Evolutionary conservation across 352 stramenopile genomes (phyloP), one percentile per base, ranked within the genome.

Genomic region (Globisporangium paddicum): DNA sequence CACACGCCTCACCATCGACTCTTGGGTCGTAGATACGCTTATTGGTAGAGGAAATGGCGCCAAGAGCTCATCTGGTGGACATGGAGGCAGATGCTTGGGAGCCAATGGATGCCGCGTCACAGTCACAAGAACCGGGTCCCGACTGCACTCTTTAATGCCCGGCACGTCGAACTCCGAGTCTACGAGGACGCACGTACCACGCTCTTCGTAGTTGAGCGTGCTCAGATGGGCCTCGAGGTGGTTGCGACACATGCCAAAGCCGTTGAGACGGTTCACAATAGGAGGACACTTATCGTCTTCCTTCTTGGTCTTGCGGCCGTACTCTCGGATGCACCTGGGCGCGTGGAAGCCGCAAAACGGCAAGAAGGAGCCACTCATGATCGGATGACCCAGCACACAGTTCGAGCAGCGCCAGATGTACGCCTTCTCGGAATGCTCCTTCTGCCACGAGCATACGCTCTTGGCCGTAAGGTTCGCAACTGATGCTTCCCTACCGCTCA

Each of bases 211-310:
- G 16, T 53, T 60, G n/a, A 86, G 55, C 13, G 58, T 73, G 48
- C 67, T 88, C 37, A 90, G 55, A 25, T 87, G 68, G 2, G 79
- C 76, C 64, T 88, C 79, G 10, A 88, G 48, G 48, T 90, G 82
- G 57, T 90, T 88, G 21, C 78, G 75, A 25, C 82, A 92, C 62
- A 92, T 70, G 0, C 82, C 82, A 65, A 87, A 86, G 0, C 50
- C 37, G 41, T 89, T 92, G 23, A 72, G 70, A 9, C 69, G 75
- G 8, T 83, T n/a, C n/a, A n/a, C 73, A 13, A 92, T 82, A 0
- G 59, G 3, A 5, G 76, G 68, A 48, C 82, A 92, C 10, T 25
- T 1, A 5, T 37, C 3, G 9, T 47, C 49, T 21, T 63, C 73
- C 23, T 63, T 63, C 28, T 73, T 61, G 34, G 77, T 76, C 38